A percentile compares a stretch with the other conserved stretches of the same genome.
Conservation (phyloP, 2,329 filamentous ascomycete species). For the Ophidiomyces ophidiicola region DNA sequence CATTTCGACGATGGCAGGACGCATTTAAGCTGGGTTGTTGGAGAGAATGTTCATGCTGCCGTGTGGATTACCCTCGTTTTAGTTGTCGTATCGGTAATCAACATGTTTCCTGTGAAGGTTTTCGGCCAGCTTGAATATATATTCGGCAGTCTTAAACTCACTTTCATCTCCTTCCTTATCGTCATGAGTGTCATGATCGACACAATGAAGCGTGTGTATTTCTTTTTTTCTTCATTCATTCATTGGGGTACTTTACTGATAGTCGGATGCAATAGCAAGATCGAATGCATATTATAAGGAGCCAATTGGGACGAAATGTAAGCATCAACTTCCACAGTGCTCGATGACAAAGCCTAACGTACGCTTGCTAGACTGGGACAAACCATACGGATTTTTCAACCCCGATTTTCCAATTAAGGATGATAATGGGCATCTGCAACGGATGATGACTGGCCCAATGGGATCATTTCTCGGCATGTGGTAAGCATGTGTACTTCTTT, state of each 20-base stretch:
- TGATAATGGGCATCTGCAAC: constrained; percentile 20
- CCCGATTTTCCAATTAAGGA: constrained; percentile 24
- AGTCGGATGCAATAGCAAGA: constrained; percentile 20
- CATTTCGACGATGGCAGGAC: constrained; percentile 25
- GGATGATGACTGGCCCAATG: constrained; percentile 24
- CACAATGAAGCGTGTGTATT: constrained; percentile 23
- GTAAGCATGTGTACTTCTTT: constrained; percentile 19
- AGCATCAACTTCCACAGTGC: constrained; percentile 1
- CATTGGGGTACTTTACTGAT: not conserved
- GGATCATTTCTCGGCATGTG: constrained; percentile 32
- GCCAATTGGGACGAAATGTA: constrained; percentile 29
- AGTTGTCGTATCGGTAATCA: constrained; percentile 24
- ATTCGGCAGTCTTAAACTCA: constrained; percentile 27
- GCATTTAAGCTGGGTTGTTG: constrained; percentile 22
- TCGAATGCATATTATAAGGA: constrained; percentile 28
- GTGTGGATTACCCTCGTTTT: constrained; percentile 30
- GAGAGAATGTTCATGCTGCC: constrained; percentile 24
- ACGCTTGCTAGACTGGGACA: constrained; percentile 23
- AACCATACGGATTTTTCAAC: constrained; percentile 32
- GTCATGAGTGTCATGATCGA: constrained; percentile 34
- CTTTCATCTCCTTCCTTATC: constrained; percentile 32
- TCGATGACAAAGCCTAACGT: not conserved
- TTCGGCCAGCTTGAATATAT: constrained; percentile 30
- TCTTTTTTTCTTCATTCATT: not conserved
- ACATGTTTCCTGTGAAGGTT: constrained; percentile 28